Conservation (phyloP, 2,329 filamentous ascomycete species). For the Fusarium cicatricum region DNA sequence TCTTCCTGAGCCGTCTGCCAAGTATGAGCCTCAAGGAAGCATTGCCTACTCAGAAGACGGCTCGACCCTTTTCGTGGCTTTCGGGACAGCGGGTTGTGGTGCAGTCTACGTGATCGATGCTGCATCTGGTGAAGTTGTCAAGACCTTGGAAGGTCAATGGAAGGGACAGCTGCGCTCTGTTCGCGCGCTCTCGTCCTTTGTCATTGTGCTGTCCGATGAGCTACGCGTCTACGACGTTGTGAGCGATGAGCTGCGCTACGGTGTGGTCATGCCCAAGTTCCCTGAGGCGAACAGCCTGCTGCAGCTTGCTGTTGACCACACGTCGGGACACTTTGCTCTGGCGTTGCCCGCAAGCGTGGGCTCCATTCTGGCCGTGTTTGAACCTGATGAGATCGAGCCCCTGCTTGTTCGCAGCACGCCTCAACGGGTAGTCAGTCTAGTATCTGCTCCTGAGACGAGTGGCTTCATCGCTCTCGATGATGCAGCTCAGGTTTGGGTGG, state of each 20-base stretch:
- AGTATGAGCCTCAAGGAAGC: constrained; percentile 63
- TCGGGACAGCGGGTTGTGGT: constrained; percentile 62
- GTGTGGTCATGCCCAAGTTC: constrained; percentile 62
- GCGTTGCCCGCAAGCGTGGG: constrained; percentile 58
- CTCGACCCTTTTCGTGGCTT: constrained; percentile 78
- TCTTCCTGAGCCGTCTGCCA: constrained; percentile 30
- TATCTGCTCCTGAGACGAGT: constrained; percentile 68
- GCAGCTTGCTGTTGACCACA: constrained; percentile 76
- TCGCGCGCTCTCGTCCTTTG: constrained; percentile 74
- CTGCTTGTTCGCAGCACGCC: constrained; percentile 66
- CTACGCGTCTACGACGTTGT: constrained; percentile 88
- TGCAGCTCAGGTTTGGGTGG: constrained; percentile 74
- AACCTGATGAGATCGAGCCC: constrained; percentile 65
- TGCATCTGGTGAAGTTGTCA: constrained; percentile 70
- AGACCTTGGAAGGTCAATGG: constrained; percentile 73
- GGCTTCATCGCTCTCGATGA: constrained; percentile 82
- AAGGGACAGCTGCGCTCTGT: constrained; percentile 71
- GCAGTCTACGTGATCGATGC: constrained; percentile 81
- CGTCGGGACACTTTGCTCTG: constrained; percentile 72
- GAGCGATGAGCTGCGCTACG: constrained; percentile 75
- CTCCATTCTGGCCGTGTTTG: constrained; percentile 73
- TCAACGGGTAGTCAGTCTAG: constrained; percentile 70
- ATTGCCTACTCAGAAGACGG: constrained; percentile 85
- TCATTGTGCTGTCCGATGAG: constrained; percentile 78
- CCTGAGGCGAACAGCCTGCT: constrained; percentile 56